A percentile compares a stretch with the other conserved stretches of the same genome.
Evolutionary conservation across 2,329 filamentous ascomycete genomes (phyloP).

Genomic region (Trichoderma pleuroti): DNA sequence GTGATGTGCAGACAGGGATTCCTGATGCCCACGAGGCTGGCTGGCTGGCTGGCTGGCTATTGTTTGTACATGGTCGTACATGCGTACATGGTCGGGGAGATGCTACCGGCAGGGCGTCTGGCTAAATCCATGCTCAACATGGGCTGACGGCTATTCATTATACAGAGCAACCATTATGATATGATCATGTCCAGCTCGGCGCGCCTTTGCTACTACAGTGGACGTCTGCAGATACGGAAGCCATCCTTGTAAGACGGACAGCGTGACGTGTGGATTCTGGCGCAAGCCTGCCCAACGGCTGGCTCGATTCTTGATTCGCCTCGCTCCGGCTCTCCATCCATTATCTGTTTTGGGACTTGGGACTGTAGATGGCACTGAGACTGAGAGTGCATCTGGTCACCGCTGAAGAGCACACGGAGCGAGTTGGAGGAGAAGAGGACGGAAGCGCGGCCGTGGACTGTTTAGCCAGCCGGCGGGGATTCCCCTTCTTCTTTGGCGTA

Average conservation of each 20-base stretch:
- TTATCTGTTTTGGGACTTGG: neutral
- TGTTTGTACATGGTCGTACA: neutral
- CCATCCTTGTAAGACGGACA: neutral
- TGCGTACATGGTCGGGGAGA: neutral
- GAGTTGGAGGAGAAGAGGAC: neutral
- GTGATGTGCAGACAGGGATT: neutral
- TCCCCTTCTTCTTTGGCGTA: neutral
- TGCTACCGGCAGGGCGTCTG: conserved; percentile 2
- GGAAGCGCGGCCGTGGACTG: neutral
- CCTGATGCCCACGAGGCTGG: neutral
- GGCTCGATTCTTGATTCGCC: neutral
- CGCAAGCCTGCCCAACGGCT: neutral
- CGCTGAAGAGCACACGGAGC: neutral
- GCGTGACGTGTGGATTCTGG: neutral
- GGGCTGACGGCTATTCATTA: neutral
- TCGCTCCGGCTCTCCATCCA: neutral
- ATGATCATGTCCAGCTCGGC: neutral
- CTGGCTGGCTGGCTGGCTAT: too few species aligned
- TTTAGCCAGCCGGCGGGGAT: neutral
- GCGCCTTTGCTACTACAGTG: neutral
- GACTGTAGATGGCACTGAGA: neutral
- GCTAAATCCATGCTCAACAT: neutral
- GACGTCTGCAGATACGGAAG: neutral
- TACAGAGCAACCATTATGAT: neutral
- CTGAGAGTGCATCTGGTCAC: neutral